Evolutionary conservation across 805 yeast genomes (phyloP).

Genomic region (Cyberlindnera veronae): DNA sequence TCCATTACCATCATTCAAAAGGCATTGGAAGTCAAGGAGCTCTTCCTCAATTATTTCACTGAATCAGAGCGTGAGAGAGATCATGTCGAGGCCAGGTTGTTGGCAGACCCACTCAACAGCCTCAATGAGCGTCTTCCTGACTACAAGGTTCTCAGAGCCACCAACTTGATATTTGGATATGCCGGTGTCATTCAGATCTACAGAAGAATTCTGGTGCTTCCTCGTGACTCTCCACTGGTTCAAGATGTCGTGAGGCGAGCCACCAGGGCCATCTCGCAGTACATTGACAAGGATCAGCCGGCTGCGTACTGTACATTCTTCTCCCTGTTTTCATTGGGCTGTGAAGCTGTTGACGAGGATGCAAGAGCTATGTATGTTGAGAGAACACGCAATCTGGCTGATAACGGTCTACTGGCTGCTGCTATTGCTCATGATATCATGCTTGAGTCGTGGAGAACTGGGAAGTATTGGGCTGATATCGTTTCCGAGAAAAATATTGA

Average conservation of each 20-base stretch:
- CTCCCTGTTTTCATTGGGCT: slow-evolving; percentile 54
- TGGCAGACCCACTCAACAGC: slow-evolving; percentile 7
- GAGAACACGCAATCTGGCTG: slow-evolving; percentile 36
- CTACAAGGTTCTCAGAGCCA: slow-evolving; percentile 36
- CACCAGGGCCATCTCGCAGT: slow-evolving; percentile 29
- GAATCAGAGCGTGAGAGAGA: slow-evolving; percentile 28
- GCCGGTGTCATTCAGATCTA: slow-evolving; percentile 56
- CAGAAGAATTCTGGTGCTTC: slow-evolving; percentile 51
- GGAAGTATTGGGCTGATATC: slow-evolving; percentile 51
- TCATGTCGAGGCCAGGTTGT: slow-evolving; percentile 19
- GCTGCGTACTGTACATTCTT: slow-evolving; percentile 52
- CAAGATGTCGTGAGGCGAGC: slow-evolving; percentile 39
- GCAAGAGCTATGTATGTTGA: slow-evolving; percentile 33
- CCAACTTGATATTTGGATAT: slow-evolving; percentile 49
- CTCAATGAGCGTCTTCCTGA: slow-evolving; percentile 8
- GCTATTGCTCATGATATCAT: slow-evolving; percentile 34
- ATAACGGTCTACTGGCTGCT: slow-evolving; percentile 33
- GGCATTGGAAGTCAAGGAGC: slow-evolving; percentile 40
- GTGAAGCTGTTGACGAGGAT: slow-evolving; percentile 41
- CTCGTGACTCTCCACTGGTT: slow-evolving; percentile 43
- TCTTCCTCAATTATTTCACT: slow-evolving; percentile 26
- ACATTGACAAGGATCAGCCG: slow-evolving; percentile 42
- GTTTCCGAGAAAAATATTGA: slow-evolving; percentile 41
- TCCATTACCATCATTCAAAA: slow-evolving; percentile 13
- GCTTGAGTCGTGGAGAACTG: slow-evolving; percentile 50